phyloP scores from a whole-genome alignment of 768 basidiomycete species.

The Kwoniella pini region DNA sequence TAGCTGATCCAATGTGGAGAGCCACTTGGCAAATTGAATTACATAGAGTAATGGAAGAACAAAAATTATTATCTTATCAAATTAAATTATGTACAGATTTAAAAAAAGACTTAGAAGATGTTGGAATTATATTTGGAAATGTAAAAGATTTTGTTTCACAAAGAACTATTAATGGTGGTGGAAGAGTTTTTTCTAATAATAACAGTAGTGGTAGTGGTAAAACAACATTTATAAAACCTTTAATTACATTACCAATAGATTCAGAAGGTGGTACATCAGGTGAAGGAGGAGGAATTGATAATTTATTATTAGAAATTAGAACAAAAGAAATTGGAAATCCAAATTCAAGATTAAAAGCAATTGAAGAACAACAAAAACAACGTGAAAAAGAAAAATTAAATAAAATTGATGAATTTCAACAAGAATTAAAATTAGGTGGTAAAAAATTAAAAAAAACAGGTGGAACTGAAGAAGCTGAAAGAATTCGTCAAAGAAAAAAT shows the following conservation, averaged over 20 bases:
- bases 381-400: slow-evolving; percentile 71
- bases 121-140: slow-evolving; percentile 79
- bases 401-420: slow-evolving; percentile 71
- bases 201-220: too few relatives aligned
- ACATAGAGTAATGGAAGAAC: slow-evolving; percentile 95
- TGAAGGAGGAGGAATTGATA: slow-evolving; percentile 64
- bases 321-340: slow-evolving; percentile 80
- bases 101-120: slow-evolving; percentile 88
- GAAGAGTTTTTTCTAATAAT: slow-evolving; percentile 1
- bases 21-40: slow-evolving; percentile 98
- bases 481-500: slow-evolving; percentile 79
- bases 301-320: slow-evolving; percentile 76
- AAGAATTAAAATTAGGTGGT: slow-evolving; percentile 74
- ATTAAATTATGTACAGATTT: slow-evolving; percentile 87
- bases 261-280: too few relatives aligned
- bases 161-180: slow-evolving; percentile 55
- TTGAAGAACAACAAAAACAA: slow-evolving; percentile 80
- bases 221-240: slow-evolving; percentile 60
- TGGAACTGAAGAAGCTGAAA: slow-evolving; percentile 85
- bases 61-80: slow-evolving; percentile 88
- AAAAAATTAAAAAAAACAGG: slow-evolving; percentile 95
- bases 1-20: slow-evolving; percentile 95
- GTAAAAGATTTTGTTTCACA: slow-evolving; percentile 75
- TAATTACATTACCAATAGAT: slow-evolving; percentile 62
- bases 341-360: slow-evolving; percentile 82